Evolutionary conservation across 176 grass and related monocot genomes (phyloP), one percentile per base, ranked within the genome.

Genomic region (Raddia guianensis): DNA sequence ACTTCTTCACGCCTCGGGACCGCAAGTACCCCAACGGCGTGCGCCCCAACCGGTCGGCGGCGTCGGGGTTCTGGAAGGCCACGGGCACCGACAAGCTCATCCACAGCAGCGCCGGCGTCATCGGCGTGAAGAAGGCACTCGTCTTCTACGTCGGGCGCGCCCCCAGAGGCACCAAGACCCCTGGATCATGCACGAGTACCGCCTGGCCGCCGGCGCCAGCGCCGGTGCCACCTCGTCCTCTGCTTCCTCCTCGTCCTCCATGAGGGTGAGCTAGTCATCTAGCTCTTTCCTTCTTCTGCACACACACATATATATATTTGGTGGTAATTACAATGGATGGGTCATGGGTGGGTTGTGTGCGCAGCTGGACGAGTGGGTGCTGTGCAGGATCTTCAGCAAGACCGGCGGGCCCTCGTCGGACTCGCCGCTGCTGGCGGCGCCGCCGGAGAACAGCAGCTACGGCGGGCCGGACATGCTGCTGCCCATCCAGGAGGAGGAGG

Each of bases 131-230:
- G 80, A 97, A 97, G 84, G 89, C 89, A 0, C 91, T 97, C 0
- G 94, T 97, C 4, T 97, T 97, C 82, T 97, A 93, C 65, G 37
- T 56, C 18, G 54, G 54, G 2, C 54, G 54, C 54, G 60, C 82
- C 8, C 82, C 82, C 12, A 62, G 20, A 45, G 82, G 82, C 9
- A 3, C 77, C n/a, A 85, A 85, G 11, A 90, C 88, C 8, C 60
- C 51, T 86, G 88, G 95, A 94, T 98, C 88, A 98, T 98, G 95
- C 95, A 94, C 50, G 95, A 98, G 81, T 98, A 98, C 74, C 95
- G 95, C 59, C 87, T 98, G 45, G 83, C 93, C 68, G 61, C 66
- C 82, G 1, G 13, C 12, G 51, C 51, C 51, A 1, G 27, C 27
- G 51, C 51, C 14, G 13, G 78, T 13, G 16, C 13, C 51, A 16